These are phyloP conservation scores for Candida anutae DNA, from an alignment of 1,139 yeast species.

Conservation along the genomic window DNA sequence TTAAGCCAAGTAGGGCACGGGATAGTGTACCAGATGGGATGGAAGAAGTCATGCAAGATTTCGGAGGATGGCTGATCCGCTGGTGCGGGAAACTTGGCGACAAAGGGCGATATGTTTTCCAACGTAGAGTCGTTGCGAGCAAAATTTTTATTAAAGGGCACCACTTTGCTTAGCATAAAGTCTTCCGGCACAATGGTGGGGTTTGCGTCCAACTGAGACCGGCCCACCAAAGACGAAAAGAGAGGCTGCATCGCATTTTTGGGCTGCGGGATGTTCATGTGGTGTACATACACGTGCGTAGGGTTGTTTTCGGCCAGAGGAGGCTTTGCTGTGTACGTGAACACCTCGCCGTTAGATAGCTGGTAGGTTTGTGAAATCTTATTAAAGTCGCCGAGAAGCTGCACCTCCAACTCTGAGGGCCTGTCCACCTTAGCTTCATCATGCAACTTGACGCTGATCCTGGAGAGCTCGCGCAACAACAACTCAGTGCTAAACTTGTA, in stretches of 20 bases:
- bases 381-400: conserved; percentile 48
- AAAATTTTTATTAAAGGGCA: conserved; percentile 39
- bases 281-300: conserved; percentile 12
- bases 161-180: conserved; percentile 48
- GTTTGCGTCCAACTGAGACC: conserved; percentile 62
- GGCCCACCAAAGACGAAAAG: conserved; percentile 58
- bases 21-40: conserved; percentile 81
- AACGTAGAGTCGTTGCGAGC: conserved; percentile 28
- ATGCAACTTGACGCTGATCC: conserved; percentile 22
- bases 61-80: conserved; percentile 62
- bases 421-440: conserved; percentile 6
- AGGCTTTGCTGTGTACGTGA: conserved; percentile 31
- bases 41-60: conserved; percentile 63
- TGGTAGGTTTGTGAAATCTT: conserved; percentile 56
- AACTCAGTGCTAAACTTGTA: conserved; percentile 66
- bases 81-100: conserved; percentile 45
- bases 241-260: conserved; percentile 46
- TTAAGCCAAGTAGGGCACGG: conserved; percentile 80
- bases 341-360: conserved; percentile 56
- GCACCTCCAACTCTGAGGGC: conserved; percentile 23
- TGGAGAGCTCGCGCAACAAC: conserved; percentile 61
- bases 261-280: conserved; percentile 14
- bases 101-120: conserved; percentile 43
- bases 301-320: conserved; percentile 17
- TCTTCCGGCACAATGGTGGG: conserved; percentile 54